phyloP scores from a whole-genome alignment of 345 rosid genomes.

The Aquilaria malaccensis region DNA sequence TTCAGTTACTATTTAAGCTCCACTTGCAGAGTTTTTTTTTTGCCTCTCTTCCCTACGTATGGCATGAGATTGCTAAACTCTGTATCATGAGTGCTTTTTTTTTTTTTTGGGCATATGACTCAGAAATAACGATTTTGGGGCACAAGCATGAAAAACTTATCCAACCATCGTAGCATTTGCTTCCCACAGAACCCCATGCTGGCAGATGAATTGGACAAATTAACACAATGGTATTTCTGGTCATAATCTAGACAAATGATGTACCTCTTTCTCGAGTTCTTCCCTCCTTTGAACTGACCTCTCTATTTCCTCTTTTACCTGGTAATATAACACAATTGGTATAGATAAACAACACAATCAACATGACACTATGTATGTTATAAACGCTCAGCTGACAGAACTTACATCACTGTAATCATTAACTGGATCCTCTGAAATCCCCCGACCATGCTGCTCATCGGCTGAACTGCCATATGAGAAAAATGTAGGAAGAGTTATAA shows the following conservation, averaged over 20 bases:
- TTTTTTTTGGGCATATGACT: too few relatives aligned
- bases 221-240: not conserved
- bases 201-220: not conserved
- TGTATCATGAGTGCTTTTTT: too few relatives aligned
- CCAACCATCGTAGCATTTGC: too few relatives aligned
- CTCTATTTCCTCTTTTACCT: slow-evolving; percentile 60
- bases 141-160: too few relatives aligned
- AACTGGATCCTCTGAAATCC: slow-evolving; percentile 41
- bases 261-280: slow-evolving; percentile 59
- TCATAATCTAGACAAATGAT: slow-evolving; percentile 7
- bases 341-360: slow-evolving; percentile 1
- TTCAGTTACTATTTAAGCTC: too few relatives aligned
- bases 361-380: not conserved
- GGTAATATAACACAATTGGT: slow-evolving; percentile 12
- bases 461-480: slow-evolving; percentile 35
- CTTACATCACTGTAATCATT: slow-evolving; percentile 47
- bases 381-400: slow-evolving; percentile 1
- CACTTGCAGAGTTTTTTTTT: too few relatives aligned
- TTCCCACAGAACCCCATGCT: too few relatives aligned
- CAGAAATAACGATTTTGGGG: too few relatives aligned
- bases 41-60: too few relatives aligned
- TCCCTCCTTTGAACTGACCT: slow-evolving; percentile 38
- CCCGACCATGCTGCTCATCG: slow-evolving; percentile 35
- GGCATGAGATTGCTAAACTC: too few relatives aligned
- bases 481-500: not conserved